These are phyloP conservation scores for Panaeolus papilionaceus DNA, from an alignment of 768 basidiomycete species.

Conservation along the genomic window DNA sequence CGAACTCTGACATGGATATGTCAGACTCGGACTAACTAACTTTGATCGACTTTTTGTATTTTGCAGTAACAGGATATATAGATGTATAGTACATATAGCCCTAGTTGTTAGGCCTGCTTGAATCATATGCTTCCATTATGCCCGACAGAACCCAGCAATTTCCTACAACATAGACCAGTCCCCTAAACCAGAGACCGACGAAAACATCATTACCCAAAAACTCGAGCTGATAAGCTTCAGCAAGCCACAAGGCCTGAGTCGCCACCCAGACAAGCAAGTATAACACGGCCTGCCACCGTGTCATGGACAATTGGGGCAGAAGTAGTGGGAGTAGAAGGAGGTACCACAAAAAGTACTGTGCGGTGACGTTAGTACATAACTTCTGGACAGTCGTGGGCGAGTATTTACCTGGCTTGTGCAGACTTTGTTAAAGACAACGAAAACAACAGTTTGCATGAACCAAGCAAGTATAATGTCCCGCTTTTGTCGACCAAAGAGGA, in stretches of 20 bases:
- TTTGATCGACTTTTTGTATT: conserved; percentile 1
- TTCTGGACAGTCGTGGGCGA: neutral
- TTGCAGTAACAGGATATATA: neutral
- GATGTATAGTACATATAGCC: neutral
- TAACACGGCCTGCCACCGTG: conserved; percentile 43
- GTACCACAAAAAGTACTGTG: conserved; percentile 97
- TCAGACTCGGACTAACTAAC: conserved; percentile 38
- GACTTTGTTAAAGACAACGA: conserved; percentile 98
- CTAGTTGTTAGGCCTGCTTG: neutral
- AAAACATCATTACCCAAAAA: conserved; percentile 83
- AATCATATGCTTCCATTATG: conserved; percentile 58
- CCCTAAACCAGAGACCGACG: conserved; percentile 76
- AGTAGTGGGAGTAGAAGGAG: conserved; percentile 86
- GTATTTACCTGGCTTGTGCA: conserved; percentile 89
- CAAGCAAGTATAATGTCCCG: conserved; percentile 79
- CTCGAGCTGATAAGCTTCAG: conserved; percentile 90
- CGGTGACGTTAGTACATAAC: conserved; percentile 5
- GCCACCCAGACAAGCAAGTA: conserved; percentile 71
- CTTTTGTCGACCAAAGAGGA: conserved; percentile 66
- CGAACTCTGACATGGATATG: conserved; percentile 43
- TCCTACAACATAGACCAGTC: conserved; percentile 74
- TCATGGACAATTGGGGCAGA: conserved; percentile 67
- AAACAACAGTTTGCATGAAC: conserved; percentile 90
- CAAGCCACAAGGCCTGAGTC: conserved; percentile 88
- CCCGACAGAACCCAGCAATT: conserved; percentile 82